Percentiles rank a stretch among this genome's conserved stretches.
Conservation (phyloP, 164 flowering plant species). For the Magnolia changhungtana region DNA sequence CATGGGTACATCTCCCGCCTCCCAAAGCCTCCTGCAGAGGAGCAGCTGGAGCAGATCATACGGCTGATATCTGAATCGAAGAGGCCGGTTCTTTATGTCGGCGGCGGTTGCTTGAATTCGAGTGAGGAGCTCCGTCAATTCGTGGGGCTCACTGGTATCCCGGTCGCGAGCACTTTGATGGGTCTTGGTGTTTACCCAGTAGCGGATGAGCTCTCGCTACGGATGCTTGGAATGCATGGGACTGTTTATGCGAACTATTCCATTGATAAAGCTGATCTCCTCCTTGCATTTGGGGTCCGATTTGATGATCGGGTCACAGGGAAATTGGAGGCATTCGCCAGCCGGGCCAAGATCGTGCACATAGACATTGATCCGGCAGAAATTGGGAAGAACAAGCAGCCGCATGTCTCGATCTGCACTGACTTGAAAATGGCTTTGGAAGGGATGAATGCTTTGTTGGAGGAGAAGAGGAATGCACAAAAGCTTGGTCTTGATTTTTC, state of each 20-base stretch:
- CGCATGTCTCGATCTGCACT: constrained; percentile 60
- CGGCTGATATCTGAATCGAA: constrained; percentile 51
- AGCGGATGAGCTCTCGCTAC: constrained; percentile 42
- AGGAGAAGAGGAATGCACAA: constrained; percentile 10
- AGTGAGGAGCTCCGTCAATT: constrained; percentile 51
- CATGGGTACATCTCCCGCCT: constrained; percentile 46
- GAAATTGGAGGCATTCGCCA: constrained; percentile 68
- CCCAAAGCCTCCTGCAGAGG: constrained; percentile 32
- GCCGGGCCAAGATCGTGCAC: constrained; percentile 68
- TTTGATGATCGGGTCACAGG: constrained; percentile 77
- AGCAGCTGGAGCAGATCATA: constrained; percentile 47
- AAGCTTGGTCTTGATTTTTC: constrained; percentile 41
- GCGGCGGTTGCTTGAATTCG: constrained; percentile 69
- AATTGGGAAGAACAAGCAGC: constrained; percentile 74
- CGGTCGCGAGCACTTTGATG: constrained; percentile 70
- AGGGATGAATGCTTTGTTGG: constrained; percentile 44
- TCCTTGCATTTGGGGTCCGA: constrained; percentile 71
- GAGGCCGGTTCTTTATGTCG: constrained; percentile 62
- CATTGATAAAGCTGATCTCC: constrained; percentile 49
- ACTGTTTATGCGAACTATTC: constrained; percentile 73
- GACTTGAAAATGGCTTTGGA: constrained; percentile 52
- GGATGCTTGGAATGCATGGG: constrained; percentile 80
- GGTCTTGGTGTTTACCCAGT: constrained; percentile 56
- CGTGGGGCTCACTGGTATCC: constrained; percentile 62
- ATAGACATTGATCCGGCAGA: constrained; percentile 71